A percentile compares a stretch with the other conserved stretches of the same genome.
These are phyloP conservation scores for Colletotrichum sojae DNA, from an alignment of 2,329 filamentous ascomycete species.

Conservation along the genomic window DNA sequence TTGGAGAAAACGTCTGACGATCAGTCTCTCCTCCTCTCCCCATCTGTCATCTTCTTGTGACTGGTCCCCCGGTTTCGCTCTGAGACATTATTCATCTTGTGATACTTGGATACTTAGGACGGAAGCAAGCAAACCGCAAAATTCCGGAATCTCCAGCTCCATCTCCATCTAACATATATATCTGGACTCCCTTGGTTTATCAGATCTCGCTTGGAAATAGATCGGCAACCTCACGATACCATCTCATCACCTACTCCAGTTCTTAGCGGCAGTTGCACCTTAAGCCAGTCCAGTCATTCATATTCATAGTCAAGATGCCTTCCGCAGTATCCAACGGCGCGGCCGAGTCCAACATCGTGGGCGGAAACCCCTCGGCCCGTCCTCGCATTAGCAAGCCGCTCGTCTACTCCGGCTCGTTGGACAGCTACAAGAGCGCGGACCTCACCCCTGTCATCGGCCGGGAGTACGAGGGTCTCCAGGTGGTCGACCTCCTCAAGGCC, in stretches of 20 bases:
- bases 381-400: slow-evolving; percentile 52
- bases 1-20: slow-evolving; percentile 34
- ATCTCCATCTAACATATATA: slow-evolving; percentile 22
- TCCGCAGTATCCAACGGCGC: slow-evolving; percentile 45
- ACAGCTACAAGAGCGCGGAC: slow-evolving; percentile 53
- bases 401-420: slow-evolving; percentile 57
- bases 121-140: slow-evolving; percentile 8
- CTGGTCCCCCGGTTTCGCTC: slow-evolving; percentile 23
- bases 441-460: slow-evolving; percentile 66
- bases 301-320: slow-evolving; percentile 49
- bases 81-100: slow-evolving; percentile 17
- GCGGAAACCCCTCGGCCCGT: slow-evolving; percentile 48
- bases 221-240: slow-evolving; percentile 5
- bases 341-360: slow-evolving; percentile 46
- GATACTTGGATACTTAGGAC: slow-evolving; percentile 10
- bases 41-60: slow-evolving; percentile 14
- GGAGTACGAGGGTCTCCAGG: slow-evolving; percentile 58
- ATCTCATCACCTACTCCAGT: neutral
- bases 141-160: slow-evolving; percentile 17
- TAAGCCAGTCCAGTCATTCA: neutral
- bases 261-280: too few species aligned
- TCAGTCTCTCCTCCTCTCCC: slow-evolving; percentile 24
- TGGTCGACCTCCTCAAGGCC: slow-evolving; percentile 51
- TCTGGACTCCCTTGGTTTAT: slow-evolving; percentile 19
- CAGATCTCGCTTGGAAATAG: slow-evolving; percentile 19